phyloP scores from a whole-genome alignment of 179 eudicot species.

The Patellifolia procumbens region DNA sequence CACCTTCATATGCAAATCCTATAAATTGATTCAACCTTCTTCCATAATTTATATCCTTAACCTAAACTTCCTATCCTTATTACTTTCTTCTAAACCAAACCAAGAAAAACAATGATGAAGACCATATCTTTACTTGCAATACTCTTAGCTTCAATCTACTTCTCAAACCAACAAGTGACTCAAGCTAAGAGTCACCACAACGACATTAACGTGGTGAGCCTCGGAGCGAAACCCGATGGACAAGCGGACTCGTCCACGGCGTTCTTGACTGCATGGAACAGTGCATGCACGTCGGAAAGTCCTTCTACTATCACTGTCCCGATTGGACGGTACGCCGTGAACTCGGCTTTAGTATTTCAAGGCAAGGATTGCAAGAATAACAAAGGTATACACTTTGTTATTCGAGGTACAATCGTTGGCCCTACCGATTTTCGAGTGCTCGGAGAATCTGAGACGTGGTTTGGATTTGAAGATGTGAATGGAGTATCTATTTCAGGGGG shows the following conservation, averaged over 20 bases:
- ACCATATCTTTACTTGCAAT: not conserved
- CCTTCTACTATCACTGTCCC: slow-evolving; percentile 31
- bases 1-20: too few relatives aligned
- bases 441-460: slow-evolving; percentile 41
- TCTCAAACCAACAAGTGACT: not conserved
- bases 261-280: slow-evolving; percentile 41
- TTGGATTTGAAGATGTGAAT: slow-evolving; percentile 41
- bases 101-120: not conserved
- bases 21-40: too few relatives aligned
- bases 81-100: too few relatives aligned
- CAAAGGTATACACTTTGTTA: slow-evolving; percentile 21
- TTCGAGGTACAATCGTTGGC: slow-evolving; percentile 37
- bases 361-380: slow-evolving; percentile 36
- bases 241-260: slow-evolving; percentile 38
- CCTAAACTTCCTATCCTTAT: too few relatives aligned
- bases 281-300: slow-evolving; percentile 25
- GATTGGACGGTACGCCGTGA: slow-evolving; percentile 24
- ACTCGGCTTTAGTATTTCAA: slow-evolving; percentile 11
- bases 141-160: not conserved
- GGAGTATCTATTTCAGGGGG: slow-evolving; percentile 59
- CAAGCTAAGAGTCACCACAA: not conserved
- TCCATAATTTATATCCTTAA: too few relatives aligned
- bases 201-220: slow-evolving; percentile 29
- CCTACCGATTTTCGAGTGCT: slow-evolving; percentile 39
- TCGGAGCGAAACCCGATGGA: slow-evolving; percentile 46